Evolutionary conservation across 306 rosid species (phyloP).

Genomic region (Rubus idaeus): DNA sequence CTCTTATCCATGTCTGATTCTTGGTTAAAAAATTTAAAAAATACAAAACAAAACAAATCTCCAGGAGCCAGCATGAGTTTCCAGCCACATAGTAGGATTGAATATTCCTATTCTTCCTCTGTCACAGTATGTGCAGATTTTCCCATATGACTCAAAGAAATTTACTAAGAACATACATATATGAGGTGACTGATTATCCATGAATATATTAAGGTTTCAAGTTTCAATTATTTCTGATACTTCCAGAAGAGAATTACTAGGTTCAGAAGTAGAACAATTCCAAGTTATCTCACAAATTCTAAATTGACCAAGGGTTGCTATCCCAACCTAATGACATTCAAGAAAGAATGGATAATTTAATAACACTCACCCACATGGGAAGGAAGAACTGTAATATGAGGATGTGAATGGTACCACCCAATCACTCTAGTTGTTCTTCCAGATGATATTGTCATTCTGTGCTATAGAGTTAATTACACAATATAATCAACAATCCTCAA

Average conservation of each 20-base stretch:
- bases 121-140: background rate
- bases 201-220: background rate
- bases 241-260: background rate
- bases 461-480: conserved; percentile 54
- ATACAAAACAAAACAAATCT: background rate
- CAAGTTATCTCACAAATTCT: background rate
- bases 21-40: background rate
- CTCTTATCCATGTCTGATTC: background rate
- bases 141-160: background rate
- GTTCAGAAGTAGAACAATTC: background rate
- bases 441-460: conserved; percentile 63
- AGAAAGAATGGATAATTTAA: background rate
- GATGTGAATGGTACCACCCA: conserved; percentile 99
- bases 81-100: background rate
- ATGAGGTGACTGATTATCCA: background rate
- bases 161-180: background rate
- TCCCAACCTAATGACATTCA: background rate
- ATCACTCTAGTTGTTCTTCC: conserved; percentile 94
- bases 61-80: background rate
- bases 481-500: conserved; percentile 17
- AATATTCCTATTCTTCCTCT: background rate
- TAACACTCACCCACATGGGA: conserved; percentile 84
- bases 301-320: background rate
- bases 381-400: conserved; percentile 98
- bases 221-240: background rate